Percentiles rank a stretch among this genome's conserved stretches.
Evolutionary conservation across 2,329 filamentous ascomycete genomes (phyloP).

Genomic region (Diplodia corticola): DNA sequence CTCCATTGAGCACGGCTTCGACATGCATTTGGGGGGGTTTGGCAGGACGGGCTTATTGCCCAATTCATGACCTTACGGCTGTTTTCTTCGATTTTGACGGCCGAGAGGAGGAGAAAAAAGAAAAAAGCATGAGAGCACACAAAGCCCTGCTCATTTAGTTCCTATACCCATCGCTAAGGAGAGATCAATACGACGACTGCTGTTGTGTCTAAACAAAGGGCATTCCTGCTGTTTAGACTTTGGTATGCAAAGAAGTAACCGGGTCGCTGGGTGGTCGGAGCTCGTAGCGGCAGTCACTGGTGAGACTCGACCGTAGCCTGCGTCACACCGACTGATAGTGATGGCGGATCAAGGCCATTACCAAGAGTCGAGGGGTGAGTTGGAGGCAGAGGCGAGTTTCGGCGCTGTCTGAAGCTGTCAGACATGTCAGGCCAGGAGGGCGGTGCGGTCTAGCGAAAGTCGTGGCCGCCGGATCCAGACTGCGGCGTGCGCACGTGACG

Average conservation of each 20-base stretch:
- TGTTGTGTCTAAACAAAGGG: neutral
- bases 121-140: neutral
- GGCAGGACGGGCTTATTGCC: neutral
- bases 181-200: neutral
- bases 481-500: neutral
- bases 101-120: neutral
- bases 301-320: neutral
- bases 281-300: neutral
- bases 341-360: neutral
- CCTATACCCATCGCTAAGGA: neutral
- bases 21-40: neutral
- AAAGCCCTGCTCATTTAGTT: neutral
- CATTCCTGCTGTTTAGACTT: neutral
- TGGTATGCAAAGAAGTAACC: neutral
- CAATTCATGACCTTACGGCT: neutral
- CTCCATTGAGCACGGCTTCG: neutral
- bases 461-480: conserved; percentile 1
- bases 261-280: neutral
- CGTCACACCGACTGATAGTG: neutral
- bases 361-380: neutral
- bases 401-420: neutral
- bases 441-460: neutral
- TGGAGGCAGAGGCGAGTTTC: neutral
- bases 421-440: neutral
- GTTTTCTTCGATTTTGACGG: neutral